Percentiles rank a stretch among this genome's conserved stretches.
phyloP scores from a whole-genome alignment of 1,284 basidiomycete species.

The Ceratorhiza oryzae-sativae region DNA sequence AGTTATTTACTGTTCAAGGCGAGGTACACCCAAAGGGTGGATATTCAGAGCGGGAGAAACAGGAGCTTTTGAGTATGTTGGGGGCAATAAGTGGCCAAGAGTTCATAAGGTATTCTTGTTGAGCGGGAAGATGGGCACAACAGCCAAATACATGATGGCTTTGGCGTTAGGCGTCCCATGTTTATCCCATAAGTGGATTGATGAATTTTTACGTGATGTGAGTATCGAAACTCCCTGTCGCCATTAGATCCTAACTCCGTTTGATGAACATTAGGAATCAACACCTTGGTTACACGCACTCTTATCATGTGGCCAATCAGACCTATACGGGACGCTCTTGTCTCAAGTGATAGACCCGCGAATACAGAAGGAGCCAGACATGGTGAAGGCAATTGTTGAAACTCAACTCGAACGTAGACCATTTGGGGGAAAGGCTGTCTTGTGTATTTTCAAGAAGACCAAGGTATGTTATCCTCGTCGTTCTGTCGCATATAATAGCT shows the following conservation, averaged over 20 bases:
- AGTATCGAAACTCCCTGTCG: conserved; percentile 44
- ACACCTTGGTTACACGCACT: conserved; percentile 70
- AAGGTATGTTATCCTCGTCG: conserved; percentile 10
- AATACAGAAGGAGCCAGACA: conserved; percentile 67
- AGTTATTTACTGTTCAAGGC: conserved; percentile 69
- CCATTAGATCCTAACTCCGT: not conserved
- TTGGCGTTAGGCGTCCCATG: conserved; percentile 87
- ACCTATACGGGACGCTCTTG: conserved; percentile 58
- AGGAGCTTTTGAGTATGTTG: conserved; percentile 37
- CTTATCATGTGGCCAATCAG: conserved; percentile 71
- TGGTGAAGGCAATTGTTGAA: conserved; percentile 63
- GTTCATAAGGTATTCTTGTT: conserved; percentile 70
- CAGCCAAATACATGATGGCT: conserved; percentile 80
- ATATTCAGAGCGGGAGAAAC: conserved; percentile 51
- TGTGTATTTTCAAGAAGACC: conserved; percentile 46
- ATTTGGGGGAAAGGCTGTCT: conserved; percentile 43
- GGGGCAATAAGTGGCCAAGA: conserved; percentile 46
- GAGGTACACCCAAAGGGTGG: conserved; percentile 54
- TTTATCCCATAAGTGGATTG: conserved; percentile 68
- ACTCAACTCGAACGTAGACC: conserved; percentile 52
- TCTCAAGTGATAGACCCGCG: conserved; percentile 75
- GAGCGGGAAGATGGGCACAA: conserved; percentile 68
- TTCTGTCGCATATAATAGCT: conserved; percentile 7
- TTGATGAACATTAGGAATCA: conserved; percentile 42
- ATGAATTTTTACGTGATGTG: conserved; percentile 56